These are phyloP conservation scores for Leccinum pachyderme DNA, from an alignment of 1,284 basidiomycete species.

Conservation along the genomic window DNA sequence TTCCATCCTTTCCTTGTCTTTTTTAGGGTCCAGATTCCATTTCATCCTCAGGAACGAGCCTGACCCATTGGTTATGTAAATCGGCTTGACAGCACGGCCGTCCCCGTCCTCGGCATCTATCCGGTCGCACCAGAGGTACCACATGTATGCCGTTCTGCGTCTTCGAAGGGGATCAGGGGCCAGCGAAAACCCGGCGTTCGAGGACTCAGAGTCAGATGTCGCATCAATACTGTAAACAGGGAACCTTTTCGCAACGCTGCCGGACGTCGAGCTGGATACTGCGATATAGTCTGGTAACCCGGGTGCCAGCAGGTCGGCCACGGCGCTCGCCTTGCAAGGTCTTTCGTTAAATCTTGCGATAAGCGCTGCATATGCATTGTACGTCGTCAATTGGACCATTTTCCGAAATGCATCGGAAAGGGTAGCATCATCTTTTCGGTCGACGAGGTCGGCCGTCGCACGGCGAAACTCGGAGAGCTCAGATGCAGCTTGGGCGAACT, in stretches of 20 bases:
- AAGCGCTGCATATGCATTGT: slow-evolving; percentile 12
- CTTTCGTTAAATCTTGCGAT: slow-evolving; percentile 5
- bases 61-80: background rate
- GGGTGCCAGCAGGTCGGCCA: background rate
- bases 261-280: background rate
- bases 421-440: background rate
- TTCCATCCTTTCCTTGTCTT: background rate
- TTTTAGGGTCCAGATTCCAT: background rate
- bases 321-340: slow-evolving; percentile 9
- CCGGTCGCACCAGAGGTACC: background rate
- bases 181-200: background rate
- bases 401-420: background rate
- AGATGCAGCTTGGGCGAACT: slow-evolving; percentile 1
- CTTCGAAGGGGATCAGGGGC: background rate
- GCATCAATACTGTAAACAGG: slow-evolving; percentile 3
- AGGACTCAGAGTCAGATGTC: background rate
- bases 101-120: background rate
- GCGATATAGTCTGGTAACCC: background rate
- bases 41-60: background rate
- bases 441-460: background rate
- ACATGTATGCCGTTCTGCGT: background rate
- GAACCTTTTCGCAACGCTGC: slow-evolving; percentile 2
- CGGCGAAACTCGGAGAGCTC: slow-evolving; percentile 5
- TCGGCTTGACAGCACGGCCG: background rate
- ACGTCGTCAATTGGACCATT: slow-evolving; percentile 8